Base-by-base conservation (phyloP, 2,329 filamentous ascomycete species). In the Juglanconis juglandina region DNA sequence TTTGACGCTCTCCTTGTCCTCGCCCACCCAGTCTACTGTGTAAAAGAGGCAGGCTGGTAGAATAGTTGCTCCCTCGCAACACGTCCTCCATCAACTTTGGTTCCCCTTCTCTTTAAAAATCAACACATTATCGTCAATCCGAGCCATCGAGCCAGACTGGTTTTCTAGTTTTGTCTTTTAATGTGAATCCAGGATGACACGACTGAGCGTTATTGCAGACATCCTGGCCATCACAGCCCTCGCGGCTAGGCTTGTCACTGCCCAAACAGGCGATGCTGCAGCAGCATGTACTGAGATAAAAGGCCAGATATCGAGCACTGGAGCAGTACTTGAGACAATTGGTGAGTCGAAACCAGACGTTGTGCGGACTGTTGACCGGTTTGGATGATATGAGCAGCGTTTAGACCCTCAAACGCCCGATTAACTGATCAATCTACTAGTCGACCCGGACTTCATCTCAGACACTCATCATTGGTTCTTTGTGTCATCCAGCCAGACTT, bases 381-480 rank as follows among this genome's bases (percentile, higher is more conserved):
- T 41, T 41, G 24, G 24, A 24, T 24, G 24, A 24, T 2, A 24
- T 24, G 24, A 24, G 24, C 24, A 24, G 24, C 24, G 24, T 24
- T 24, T 24, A 24, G 24, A 24, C 24, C 24, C 24, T 24, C 24
- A 2, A 24, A 24, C 24, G 24, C 24, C 24, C 24, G 24, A 24
- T 24, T 24, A 24, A 42, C 39, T 42, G n/a, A 42, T 42, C 4
- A 5, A 13, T 7, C 39, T 4, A 7, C 39, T 14, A 42, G 39
- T 42, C 39, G 17, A n/a, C 10, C 44, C 24, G n/a, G 44, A 47
- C 10, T 70, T 63, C 32, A 30, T 10, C 3, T 11, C 10, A 14
- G 58, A 58, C 10, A 67, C 34, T n/a, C 13, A 63, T 4, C 70
- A 72, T 55, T 72, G 68, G 64, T 69, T 71, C 17, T 47, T 47